Evolutionary conservation across 352 stramenopile genomes (phyloP).

Genomic region (Globisporangium parvum): DNA sequence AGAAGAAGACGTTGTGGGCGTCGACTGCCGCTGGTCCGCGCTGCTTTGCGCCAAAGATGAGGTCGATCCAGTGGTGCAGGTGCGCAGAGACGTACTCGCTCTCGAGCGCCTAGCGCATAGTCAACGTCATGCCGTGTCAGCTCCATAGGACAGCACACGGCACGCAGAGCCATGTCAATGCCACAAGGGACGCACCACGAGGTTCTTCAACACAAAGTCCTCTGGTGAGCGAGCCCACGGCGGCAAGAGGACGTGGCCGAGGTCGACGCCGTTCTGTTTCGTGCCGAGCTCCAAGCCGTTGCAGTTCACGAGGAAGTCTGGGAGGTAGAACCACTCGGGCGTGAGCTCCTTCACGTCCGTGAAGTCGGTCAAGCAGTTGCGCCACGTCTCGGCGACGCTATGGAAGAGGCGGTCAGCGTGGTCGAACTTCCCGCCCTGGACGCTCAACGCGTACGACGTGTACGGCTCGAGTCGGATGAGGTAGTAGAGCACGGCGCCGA

Average conservation of each 20-base stretch:
- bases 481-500: slow-evolving; percentile 98
- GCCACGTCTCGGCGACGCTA: slow-evolving; percentile 87
- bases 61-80: slow-evolving; percentile 88
- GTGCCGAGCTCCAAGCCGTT: slow-evolving; percentile 81
- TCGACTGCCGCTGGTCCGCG: slow-evolving; percentile 80
- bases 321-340: slow-evolving; percentile 92
- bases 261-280: slow-evolving; percentile 68
- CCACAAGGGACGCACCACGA: slow-evolving; percentile 37
- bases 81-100: slow-evolving; percentile 80
- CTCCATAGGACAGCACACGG: not conserved
- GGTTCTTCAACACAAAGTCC: slow-evolving; percentile 84
- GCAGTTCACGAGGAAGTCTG: slow-evolving; percentile 86
- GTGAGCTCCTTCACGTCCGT: slow-evolving; percentile 93
- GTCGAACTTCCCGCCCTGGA: slow-evolving; percentile 96
- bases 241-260: slow-evolving; percentile 94
- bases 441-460: slow-evolving; percentile 89
- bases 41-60: slow-evolving; percentile 76
- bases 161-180: not conserved
- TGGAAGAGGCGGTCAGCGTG: slow-evolving; percentile 92
- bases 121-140: not conserved
- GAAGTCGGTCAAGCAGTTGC: slow-evolving; percentile 84
- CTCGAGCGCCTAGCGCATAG: slow-evolving; percentile 52
- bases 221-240: slow-evolving; percentile 78
- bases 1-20: slow-evolving; percentile 98
- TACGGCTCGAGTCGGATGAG: slow-evolving; percentile 98